Conservation (phyloP, 2,329 filamentous ascomycete genomes). For the Diatrype stigma region DNA sequence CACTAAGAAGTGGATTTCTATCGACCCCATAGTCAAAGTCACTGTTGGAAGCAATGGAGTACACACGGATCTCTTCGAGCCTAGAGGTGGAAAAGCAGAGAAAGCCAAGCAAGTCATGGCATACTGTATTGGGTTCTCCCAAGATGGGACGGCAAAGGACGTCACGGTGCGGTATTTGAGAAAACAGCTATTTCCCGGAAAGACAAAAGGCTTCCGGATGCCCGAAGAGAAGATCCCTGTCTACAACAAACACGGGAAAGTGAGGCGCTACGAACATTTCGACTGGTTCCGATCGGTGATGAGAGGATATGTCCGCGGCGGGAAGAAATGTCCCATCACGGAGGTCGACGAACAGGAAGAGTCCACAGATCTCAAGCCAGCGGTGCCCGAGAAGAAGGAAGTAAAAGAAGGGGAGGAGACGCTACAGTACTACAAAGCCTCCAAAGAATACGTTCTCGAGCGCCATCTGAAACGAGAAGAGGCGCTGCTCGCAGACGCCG, state of each 20-base stretch:
- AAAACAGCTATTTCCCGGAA: conserved; percentile 75
- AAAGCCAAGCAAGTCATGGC: conserved; percentile 85
- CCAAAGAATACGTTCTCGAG: conserved; percentile 77
- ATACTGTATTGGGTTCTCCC: conserved; percentile 78
- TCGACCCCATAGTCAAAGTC: conserved; percentile 70
- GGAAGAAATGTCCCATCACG: conserved; percentile 51
- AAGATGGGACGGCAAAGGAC: conserved; percentile 88
- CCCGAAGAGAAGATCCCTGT: conserved; percentile 76
- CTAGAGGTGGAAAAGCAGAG: conserved; percentile 77
- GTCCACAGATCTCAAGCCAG: conserved; percentile 67
- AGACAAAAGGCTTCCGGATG: conserved; percentile 81
- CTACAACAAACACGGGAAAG: conserved; percentile 71
- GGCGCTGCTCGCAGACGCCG: conserved; percentile 66
- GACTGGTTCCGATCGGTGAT: conserved; percentile 88
- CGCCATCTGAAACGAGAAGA: conserved; percentile 90
- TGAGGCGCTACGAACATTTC: conserved; percentile 70
- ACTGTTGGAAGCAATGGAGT: conserved; percentile 69
- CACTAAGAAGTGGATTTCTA: conserved; percentile 72
- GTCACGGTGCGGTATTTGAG: conserved; percentile 89
- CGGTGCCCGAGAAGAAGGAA: conserved; percentile 68
- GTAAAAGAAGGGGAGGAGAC: conserved; percentile 74
- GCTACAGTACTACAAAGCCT: conserved; percentile 82
- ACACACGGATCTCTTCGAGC: conserved; percentile 71
- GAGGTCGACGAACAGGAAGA: conserved; percentile 78
- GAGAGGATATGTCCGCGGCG: conserved; percentile 60